Conservation (phyloP, 2,329 filamentous ascomycete genomes). For the Arachnomyces sp. region DNA sequence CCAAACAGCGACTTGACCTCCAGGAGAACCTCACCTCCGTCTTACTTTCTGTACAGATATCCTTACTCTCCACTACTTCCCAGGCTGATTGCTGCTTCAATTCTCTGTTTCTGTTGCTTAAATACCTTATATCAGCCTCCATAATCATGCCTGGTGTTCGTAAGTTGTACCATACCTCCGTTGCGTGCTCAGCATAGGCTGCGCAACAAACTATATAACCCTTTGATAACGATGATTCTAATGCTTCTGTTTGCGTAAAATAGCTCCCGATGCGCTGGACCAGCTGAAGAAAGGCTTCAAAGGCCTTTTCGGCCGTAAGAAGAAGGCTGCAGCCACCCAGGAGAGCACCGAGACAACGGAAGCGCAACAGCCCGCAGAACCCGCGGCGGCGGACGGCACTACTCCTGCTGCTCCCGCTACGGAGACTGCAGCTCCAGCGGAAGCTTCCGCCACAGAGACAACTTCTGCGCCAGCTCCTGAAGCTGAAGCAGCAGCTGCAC, state of each 20-base stretch:
- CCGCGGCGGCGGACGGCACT: slow-evolving; percentile 8
- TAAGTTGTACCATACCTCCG: slow-evolving; percentile 15
- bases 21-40: too few relatives aligned
- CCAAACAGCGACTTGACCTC: too few relatives aligned
- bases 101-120: too few relatives aligned
- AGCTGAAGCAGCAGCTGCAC: too few relatives aligned
- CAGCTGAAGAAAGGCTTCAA: slow-evolving; percentile 29
- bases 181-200: neutral
- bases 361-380: slow-evolving; percentile 5
- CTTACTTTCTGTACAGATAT: too few relatives aligned
- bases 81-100: too few relatives aligned
- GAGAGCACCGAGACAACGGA: slow-evolving; percentile 8
- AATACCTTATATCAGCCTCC: neutral
- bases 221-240: too few relatives aligned
- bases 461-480: slow-evolving; percentile 6
- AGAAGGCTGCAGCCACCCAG: slow-evolving; percentile 14
- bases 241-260: neutral
- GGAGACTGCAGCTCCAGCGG: slow-evolving; percentile 7
- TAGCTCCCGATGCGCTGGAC: slow-evolving; percentile 25
- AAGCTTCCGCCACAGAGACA: slow-evolving; percentile 13
- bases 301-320: slow-evolving; percentile 25
- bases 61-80: too few relatives aligned
- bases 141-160: slow-evolving; percentile 26
- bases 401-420: slow-evolving; percentile 7
- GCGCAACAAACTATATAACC: neutral